Evolutionary conservation across 208 protist genomes (phyloP).

Genomic region (Borovskyia barvae): DNA sequence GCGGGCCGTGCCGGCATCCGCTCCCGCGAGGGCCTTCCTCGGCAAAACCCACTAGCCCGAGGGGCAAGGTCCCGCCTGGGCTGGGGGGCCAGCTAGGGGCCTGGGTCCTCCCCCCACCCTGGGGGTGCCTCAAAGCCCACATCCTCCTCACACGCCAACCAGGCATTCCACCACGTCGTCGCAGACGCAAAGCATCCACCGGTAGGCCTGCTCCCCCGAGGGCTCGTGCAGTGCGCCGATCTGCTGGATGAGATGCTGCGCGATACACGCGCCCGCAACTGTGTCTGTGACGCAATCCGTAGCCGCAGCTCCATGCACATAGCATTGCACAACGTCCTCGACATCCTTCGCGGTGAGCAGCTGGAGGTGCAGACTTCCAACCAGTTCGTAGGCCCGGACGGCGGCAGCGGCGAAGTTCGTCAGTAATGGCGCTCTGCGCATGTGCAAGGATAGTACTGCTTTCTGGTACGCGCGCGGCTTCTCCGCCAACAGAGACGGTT

Average conservation of each 20-base stretch:
- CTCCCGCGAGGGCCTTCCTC: too few relatives aligned
- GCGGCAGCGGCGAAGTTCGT: conserved; percentile 6
- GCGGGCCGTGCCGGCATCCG: too few relatives aligned
- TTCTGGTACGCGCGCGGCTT: conserved; percentile 35
- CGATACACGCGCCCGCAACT: conserved; percentile 39
- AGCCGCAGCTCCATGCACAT: neutral
- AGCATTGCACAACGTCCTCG: conserved; percentile 11
- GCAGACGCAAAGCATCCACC: conserved; percentile 16
- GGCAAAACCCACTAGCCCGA: too few relatives aligned
- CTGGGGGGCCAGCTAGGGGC: too few relatives aligned
- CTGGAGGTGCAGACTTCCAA: conserved; percentile 30
- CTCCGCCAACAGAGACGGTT: conserved; percentile 12
- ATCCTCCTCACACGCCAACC: conserved; percentile 12
- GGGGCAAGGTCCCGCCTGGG: too few relatives aligned
- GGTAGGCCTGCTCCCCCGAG: conserved; percentile 10
- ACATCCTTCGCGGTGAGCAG: conserved; percentile 22
- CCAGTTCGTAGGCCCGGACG: conserved; percentile 12
- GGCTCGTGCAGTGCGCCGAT: conserved; percentile 8
- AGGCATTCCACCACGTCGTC: conserved; percentile 27
- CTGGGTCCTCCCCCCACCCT: too few relatives aligned
- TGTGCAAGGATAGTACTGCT: conserved; percentile 29
- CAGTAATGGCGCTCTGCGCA: conserved; percentile 1
- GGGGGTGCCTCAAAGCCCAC: too few relatives aligned
- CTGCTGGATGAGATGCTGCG: conserved; percentile 43
- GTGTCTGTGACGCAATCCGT: conserved; percentile 29